phyloP scores from a whole-genome alignment of 2,329 filamentous ascomycete species.

The Aureobasidium lini region DNA sequence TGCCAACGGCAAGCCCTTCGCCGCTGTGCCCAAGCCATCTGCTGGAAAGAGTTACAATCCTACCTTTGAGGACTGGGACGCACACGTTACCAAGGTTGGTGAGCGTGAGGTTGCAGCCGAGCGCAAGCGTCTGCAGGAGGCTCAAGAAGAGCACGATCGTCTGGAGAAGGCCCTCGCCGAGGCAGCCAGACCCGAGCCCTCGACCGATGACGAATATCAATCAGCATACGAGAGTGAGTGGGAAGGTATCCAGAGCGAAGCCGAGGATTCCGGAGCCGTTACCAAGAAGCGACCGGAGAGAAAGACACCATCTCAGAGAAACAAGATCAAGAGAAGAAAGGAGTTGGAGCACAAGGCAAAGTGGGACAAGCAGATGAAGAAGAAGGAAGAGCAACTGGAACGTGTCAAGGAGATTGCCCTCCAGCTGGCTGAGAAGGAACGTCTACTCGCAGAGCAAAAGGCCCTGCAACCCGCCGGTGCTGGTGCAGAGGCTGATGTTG shows the following conservation, averaged over 20 bases:
- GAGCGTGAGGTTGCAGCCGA: slow-evolving; percentile 74
- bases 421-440: slow-evolving; percentile 51
- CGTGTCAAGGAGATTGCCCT: slow-evolving; percentile 64
- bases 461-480: slow-evolving; percentile 18
- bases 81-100: slow-evolving; percentile 65
- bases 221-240: slow-evolving; percentile 87
- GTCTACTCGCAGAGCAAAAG: slow-evolving; percentile 21
- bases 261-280: slow-evolving; percentile 48
- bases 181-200: slow-evolving; percentile 66
- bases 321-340: slow-evolving; percentile 81
- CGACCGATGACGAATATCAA: slow-evolving; percentile 71
- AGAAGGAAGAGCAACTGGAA: slow-evolving; percentile 63
- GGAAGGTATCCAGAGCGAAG: slow-evolving; percentile 46
- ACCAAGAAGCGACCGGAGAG: slow-evolving; percentile 70
- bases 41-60: slow-evolving; percentile 93
- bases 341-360: slow-evolving; percentile 71
- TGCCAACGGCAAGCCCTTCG: slow-evolving; percentile 71
- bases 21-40: slow-evolving; percentile 69
- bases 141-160: slow-evolving; percentile 59
- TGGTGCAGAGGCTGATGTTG: slow-evolving; percentile 25
- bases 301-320: slow-evolving; percentile 80
- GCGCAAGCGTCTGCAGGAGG: slow-evolving; percentile 60
- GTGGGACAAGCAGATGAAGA: slow-evolving; percentile 68
- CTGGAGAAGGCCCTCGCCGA: slow-evolving; percentile 64
- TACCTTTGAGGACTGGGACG: slow-evolving; percentile 75